Percentiles rank a stretch among this genome's conserved stretches.
phyloP scores from a whole-genome alignment of 2,329 filamentous ascomycete species.

The Bipolaris oryzae region DNA sequence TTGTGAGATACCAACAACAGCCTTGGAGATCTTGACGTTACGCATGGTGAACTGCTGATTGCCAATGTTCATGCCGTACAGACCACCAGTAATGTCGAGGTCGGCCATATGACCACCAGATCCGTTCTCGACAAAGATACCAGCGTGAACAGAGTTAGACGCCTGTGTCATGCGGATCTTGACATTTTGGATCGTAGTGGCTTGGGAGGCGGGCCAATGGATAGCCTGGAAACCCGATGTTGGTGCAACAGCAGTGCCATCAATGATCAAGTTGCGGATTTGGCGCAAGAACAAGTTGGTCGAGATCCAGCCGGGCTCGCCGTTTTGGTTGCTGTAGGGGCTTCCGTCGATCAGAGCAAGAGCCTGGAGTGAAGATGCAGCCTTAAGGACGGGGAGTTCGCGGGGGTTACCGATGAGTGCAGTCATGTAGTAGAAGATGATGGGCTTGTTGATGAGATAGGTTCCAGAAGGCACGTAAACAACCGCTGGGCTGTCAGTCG shows the following conservation, averaged over 20 bases:
- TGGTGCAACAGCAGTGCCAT: slow-evolving; percentile 59
- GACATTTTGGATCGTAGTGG: slow-evolving; percentile 56
- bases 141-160: slow-evolving; percentile 55
- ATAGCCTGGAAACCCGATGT: slow-evolving; percentile 54
- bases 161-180: slow-evolving; percentile 51
- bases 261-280: slow-evolving; percentile 68
- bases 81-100: slow-evolving; percentile 53
- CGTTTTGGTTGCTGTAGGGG: slow-evolving; percentile 51
- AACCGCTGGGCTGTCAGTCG: slow-evolving; percentile 61
- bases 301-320: slow-evolving; percentile 53
- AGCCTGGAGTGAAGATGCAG: slow-evolving; percentile 58
- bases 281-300: slow-evolving; percentile 70
- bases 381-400: slow-evolving; percentile 61
- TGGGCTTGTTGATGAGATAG: slow-evolving; percentile 57
- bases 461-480: slow-evolving; percentile 66
- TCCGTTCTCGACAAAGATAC: slow-evolving; percentile 55
- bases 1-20: slow-evolving; percentile 61
- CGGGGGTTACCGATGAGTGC: slow-evolving; percentile 67
- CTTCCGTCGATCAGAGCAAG: slow-evolving; percentile 66
- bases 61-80: slow-evolving; percentile 52
- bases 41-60: slow-evolving; percentile 64
- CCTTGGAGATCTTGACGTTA: slow-evolving; percentile 61
- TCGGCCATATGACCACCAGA: slow-evolving; percentile 57
- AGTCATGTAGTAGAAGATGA: slow-evolving; percentile 69
- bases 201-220: slow-evolving; percentile 56